A percentile compares a stretch with the other conserved stretches of the same genome.
Conservation (phyloP, 2,329 filamentous ascomycete species). For the Diplodia seriata region DNA sequence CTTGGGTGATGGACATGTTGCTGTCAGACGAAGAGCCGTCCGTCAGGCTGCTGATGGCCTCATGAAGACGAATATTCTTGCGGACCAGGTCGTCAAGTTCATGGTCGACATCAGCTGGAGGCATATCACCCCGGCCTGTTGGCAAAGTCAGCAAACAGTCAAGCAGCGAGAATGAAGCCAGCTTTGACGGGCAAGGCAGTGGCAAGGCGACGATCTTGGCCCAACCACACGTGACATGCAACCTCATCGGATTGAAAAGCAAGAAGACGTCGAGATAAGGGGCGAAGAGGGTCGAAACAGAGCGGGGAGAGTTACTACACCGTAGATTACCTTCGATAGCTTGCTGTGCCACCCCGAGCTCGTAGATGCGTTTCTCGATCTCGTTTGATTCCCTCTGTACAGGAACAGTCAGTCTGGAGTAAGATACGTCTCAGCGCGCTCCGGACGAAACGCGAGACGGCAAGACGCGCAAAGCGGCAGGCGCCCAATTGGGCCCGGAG, state of each 20-base stretch:
- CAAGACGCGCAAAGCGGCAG: background rate
- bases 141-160: conserved; percentile 16
- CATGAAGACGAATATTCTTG: conserved; percentile 56
- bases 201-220: background rate
- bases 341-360: conserved; percentile 30
- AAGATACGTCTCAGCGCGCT: background rate
- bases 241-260: background rate
- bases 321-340: conserved; percentile 24
- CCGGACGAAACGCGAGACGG: background rate
- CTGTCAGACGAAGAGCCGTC: conserved; percentile 53
- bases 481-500: background rate
- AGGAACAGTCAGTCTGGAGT: background rate
- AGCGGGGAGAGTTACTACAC: background rate
- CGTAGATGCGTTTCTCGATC: conserved; percentile 32
- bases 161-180: background rate
- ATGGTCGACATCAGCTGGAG: conserved; percentile 52
- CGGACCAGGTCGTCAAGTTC: conserved; percentile 55
- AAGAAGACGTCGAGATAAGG: background rate
- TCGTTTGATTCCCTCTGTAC: conserved; percentile 31
- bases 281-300: background rate
- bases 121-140: conserved; percentile 45
- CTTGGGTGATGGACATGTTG: conserved; percentile 49
- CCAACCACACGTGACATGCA: background rate
- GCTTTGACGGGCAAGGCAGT: background rate
- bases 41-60: conserved; percentile 54